Base-by-base conservation (phyloP, 1,139 yeast species). In the Pichia sp. region DNA sequence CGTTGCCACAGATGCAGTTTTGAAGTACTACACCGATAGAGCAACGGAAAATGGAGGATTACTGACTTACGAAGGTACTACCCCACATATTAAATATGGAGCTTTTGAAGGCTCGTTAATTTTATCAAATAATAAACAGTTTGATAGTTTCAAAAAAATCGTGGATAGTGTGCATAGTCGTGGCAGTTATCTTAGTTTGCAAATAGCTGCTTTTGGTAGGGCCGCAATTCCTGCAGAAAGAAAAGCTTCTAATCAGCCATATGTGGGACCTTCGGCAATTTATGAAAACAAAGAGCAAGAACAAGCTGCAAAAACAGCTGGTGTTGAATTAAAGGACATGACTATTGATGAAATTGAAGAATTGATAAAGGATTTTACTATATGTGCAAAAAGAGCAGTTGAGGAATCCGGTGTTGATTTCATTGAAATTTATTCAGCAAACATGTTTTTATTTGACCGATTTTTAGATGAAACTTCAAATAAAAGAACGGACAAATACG, bases 161-260 rank as follows among this genome's bases (percentile, higher is more conserved):
- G 80, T 72, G 8, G 80, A 77, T 37, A 74, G 67, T 51, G 77
- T 71, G 11, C 85, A 79, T 57, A 59, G 63, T 39, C 72, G 80
- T 52, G 69, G 73, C 33, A 72, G 84, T 1, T 70, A 60, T 48
- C 60, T 75, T 23, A 68, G 73, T 47, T 55, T 71, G 38, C 92
- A 84, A 62, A 56, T 83, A 39, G 79, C 84, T 82, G 69, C 66
- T 39, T 58, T 79, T 44, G 88, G 87, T 42, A 69, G 85, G 58
- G 68, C 66, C 37, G 78, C 76, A 5, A 65, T 57, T 48, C 71
- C 81, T 7, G 62, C 55, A 5, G 55, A 63, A 29, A 58, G 74
- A 53, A 72, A 74, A 44, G 55, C 57, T 39, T 49, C 53, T 39
- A 71, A 71, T 3, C 49, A 53, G 27, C 59, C 68, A 29, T 54